These are phyloP conservation scores for Penicillium arizonense DNA, from an alignment of 495 filamentous ascomycete species.

Conservation along the genomic window DNA sequence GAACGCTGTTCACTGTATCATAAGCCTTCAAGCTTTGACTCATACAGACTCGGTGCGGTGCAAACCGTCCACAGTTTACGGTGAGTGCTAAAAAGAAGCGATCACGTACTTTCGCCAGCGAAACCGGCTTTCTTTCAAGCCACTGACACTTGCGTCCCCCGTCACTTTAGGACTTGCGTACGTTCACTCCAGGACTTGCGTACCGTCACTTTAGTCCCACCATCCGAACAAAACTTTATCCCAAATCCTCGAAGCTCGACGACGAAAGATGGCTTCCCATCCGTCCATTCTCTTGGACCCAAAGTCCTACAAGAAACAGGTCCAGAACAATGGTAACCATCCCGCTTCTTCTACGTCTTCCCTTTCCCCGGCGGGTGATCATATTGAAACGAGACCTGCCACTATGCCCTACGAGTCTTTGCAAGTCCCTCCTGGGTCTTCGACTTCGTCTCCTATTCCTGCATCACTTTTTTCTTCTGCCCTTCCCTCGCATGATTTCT, in stretches of 20 bases:
- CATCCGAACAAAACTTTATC: not conserved
- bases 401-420: not conserved
- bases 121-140: too few species aligned
- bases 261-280: constrained; percentile 38
- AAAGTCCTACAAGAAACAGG: constrained; percentile 33
- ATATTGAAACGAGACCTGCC: not conserved
- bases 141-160: too few species aligned
- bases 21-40: too few species aligned
- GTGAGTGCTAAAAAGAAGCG: too few species aligned
- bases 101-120: too few species aligned
- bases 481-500: not conserved
- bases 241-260: not conserved
- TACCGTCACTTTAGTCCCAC: not conserved
- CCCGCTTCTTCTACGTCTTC: constrained; percentile 1
- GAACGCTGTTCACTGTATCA: too few species aligned
- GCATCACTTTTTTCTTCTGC: not conserved
- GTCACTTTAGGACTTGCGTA: too few species aligned
- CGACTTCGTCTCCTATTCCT: not conserved
- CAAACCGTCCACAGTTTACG: too few species aligned
- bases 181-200: not conserved
- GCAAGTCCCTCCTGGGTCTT: not conserved
- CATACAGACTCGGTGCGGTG: too few species aligned
- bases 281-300: constrained; percentile 46
- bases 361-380: not conserved
- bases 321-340: constrained; percentile 35